Evolutionary conservation across 2,329 filamentous ascomycete genomes (phyloP), one percentile per base, ranked within the genome.

Genomic region (Venturia asperata): DNA sequence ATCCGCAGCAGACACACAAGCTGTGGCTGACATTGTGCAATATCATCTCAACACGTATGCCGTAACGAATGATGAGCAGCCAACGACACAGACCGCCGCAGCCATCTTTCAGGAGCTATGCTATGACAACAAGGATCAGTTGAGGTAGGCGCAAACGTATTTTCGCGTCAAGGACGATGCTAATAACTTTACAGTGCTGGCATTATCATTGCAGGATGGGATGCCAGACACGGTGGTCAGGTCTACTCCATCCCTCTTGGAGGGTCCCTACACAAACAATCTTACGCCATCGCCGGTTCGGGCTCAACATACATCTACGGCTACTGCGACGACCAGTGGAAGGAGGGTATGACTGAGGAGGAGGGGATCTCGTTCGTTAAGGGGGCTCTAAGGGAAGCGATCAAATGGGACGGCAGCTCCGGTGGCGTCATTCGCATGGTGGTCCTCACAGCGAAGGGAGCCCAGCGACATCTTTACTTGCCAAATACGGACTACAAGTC

Each of bases 221-320:
- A 99, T 76, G 87, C 91, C 74, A 87, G 91, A 75, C 91, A 97
- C 77, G 94, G 94, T 70, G 94, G 94, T 62, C 92, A 97, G 77
- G 93, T 99, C 69, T 99, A 97, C 82, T 94, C 91, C 72, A 97
- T 99, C 76, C 94, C 94, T 3, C 84, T 97, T 49, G 94, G 94
- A 71, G 94, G 94, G 65, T 97, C 94, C 62, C 86, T 99, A 71
- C 94, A 99, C 86, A 97, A 97, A 83, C 92, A 97, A 77, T 77
- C 92, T 21, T 99, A 97, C 75, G 87, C 94, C 55, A 99, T 99
- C 73, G 92, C 92, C 71, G 94, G 94, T 58, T 97, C 93, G 24
- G 94, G 94, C 52, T 97, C 93, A 71, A 97, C 94, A 68, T 99
- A 99, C 82, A 99, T 99, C 78, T 99, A 97, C 82, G 94, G 94